Base-by-base conservation (phyloP, 2,329 filamentous ascomycete species). In the Phaeosphaeriaceae sp. region DNA sequence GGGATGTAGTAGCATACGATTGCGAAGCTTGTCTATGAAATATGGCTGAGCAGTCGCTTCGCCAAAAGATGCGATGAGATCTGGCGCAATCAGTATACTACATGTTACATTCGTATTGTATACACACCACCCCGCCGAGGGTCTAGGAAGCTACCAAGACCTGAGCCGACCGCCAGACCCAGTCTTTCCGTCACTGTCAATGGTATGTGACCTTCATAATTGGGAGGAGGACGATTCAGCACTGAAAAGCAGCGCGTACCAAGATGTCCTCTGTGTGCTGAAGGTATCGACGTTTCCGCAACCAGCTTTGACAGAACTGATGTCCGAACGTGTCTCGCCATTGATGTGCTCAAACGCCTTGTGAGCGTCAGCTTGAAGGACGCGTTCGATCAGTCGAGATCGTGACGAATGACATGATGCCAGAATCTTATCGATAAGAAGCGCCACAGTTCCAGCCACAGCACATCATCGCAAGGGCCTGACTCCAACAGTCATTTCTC, bases 31-130 rank as follows among this genome's bases (percentile, higher is more conserved):
- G 79, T 91, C 88, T 78, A 97, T 93, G 82, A 98, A 97, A 84
- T 93, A 97, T 13, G 95, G 95, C 10, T 93, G 92, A 21, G 93
- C 92, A 2, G 95, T 98, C 25, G 93, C 89, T 83, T 99, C 95
- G 73, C 93, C 94, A n/a, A 96, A 87, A 33, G 92, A 87, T 33
- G 95, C 95, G 69, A 99, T 96, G 66, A 99, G 88, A 81, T 99
- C 95, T 92, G 48, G 15, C 20, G 6, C 21, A 7, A 41, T 51
- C 13, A 42, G 42, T 40, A 3, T 27, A 47, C 19, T 22, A 11
- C n/a, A n/a, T 27, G 21, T 10, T 19, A 7, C 13, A 1, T 47
- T 10, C 2, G 19, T 15, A 11, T 40, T 17, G 41, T 70, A 51
- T 11, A 19, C 44, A 17, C 82, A 90, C 91, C 91, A 76, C 88